A percentile compares a stretch with the other conserved stretches of the same genome.
Evolutionary conservation across 1,284 basidiomycete species (phyloP).

Genomic region (Leccinum pseudoinsigne): DNA sequence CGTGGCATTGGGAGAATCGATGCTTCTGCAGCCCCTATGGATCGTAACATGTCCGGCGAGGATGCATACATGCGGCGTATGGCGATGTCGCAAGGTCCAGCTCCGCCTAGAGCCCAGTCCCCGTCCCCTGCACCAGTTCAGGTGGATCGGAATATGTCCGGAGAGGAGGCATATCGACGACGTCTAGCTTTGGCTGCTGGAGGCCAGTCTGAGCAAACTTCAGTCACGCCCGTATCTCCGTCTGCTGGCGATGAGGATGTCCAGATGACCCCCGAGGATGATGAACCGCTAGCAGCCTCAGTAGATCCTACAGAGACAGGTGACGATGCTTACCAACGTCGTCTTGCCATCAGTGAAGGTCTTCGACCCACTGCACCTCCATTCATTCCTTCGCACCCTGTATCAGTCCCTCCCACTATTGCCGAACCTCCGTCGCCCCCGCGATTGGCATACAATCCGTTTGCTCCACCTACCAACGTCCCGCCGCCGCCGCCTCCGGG

Average conservation of each 20-base stretch:
- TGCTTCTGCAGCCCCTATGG: slow-evolving; percentile 28
- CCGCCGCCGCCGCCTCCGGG: slow-evolving; percentile 56
- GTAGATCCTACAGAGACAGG: slow-evolving; percentile 46
- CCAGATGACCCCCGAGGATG: slow-evolving; percentile 14
- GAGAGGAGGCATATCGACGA: slow-evolving; percentile 65
- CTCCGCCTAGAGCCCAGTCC: slow-evolving; percentile 22
- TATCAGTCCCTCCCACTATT: slow-evolving; percentile 18
- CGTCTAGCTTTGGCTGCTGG: slow-evolving; percentile 52
- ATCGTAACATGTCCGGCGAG: slow-evolving; percentile 49
- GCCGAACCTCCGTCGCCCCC: slow-evolving; percentile 43
- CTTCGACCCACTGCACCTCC: slow-evolving; percentile 25
- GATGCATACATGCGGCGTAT: slow-evolving; percentile 59
- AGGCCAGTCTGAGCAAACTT: slow-evolving; percentile 21
- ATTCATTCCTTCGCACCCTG: slow-evolving; percentile 17
- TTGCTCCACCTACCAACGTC: slow-evolving; percentile 57
- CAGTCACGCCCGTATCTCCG: slow-evolving; percentile 8
- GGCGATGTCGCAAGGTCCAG: slow-evolving; percentile 43
- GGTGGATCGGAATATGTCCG: slow-evolving; percentile 44
- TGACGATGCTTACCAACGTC: slow-evolving; percentile 71
- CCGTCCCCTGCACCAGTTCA: slow-evolving; percentile 28
- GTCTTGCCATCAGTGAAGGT: slow-evolving; percentile 55
- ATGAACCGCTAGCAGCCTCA: slow-evolving; percentile 20
- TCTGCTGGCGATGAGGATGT: slow-evolving; percentile 19
- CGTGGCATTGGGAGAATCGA: slow-evolving; percentile 31
- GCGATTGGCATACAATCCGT: slow-evolving; percentile 62